Evolutionary conservation across 1,284 basidiomycete species (phyloP).

Genomic region (Apiotrichum gamsii): DNA sequence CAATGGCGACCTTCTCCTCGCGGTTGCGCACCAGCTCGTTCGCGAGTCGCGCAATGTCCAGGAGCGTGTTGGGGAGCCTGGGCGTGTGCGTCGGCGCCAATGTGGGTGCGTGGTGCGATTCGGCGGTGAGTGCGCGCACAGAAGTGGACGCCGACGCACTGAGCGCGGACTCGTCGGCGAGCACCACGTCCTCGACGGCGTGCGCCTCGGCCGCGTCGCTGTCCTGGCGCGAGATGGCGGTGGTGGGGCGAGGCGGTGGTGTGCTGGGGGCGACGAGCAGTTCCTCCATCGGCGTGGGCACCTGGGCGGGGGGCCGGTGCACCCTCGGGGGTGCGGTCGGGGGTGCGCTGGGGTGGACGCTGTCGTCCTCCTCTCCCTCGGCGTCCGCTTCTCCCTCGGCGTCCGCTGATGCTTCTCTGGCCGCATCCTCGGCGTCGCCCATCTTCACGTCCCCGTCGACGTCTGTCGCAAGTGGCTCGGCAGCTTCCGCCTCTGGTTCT

Average conservation of each 20-base stretch:
- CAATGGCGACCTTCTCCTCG: constrained; percentile 52
- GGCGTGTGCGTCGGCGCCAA: too few relatives aligned
- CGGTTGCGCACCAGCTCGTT: constrained; percentile 45
- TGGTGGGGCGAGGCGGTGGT: too few relatives aligned
- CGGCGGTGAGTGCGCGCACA: too few relatives aligned
- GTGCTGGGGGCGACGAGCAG: too few relatives aligned
- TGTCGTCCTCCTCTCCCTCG: not conserved
- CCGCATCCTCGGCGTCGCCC: not conserved
- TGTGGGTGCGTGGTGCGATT: too few relatives aligned
- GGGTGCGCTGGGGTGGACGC: not conserved
- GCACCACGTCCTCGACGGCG: constrained; percentile 1
- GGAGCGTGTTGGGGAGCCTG: constrained; percentile 17
- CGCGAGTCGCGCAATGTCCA: constrained; percentile 37
- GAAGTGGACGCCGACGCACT: not conserved
- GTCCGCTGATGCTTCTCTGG: not conserved
- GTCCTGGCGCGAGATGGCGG: not conserved
- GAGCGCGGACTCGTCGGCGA: too few relatives aligned
- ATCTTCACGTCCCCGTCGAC: not conserved
- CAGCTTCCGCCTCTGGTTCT: too few relatives aligned
- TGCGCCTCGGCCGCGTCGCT: not conserved
- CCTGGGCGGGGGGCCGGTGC: not conserved
- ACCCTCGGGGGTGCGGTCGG: not conserved
- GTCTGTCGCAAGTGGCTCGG: too few relatives aligned
- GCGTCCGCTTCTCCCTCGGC: not conserved
- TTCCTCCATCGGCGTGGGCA: too few relatives aligned